These are phyloP conservation scores for Chlamydomonas sp. DNA, from an alignment of 139 green algal genomes.

Conservation along the genomic window DNA sequence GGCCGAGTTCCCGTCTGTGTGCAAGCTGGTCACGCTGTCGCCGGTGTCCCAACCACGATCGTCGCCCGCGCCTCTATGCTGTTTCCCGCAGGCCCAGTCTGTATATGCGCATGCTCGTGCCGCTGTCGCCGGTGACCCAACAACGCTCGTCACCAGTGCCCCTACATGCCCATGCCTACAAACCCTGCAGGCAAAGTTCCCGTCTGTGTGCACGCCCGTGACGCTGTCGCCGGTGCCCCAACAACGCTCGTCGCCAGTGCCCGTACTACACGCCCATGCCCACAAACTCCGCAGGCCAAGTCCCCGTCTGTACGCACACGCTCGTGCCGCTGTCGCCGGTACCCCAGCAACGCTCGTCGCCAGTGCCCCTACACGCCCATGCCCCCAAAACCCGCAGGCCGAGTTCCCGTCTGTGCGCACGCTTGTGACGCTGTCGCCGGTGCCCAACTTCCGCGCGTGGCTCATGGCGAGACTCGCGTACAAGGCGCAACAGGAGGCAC, in stretches of 20 bases:
- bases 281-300: too few relatives aligned
- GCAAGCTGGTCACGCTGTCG: constrained; percentile 62
- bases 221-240: too few relatives aligned
- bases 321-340: too few relatives aligned
- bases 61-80: too few relatives aligned
- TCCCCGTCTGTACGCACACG: too few relatives aligned
- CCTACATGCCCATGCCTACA: neutral
- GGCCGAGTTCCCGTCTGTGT: constrained; percentile 27
- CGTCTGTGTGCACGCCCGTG: too few relatives aligned
- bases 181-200: neutral
- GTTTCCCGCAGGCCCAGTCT: too few relatives aligned
- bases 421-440: constrained; percentile 67
- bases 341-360: neutral
- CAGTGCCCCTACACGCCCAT: neutral
- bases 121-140: neutral
- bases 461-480: constrained; percentile 33
- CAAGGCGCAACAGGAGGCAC: constrained; percentile 1
- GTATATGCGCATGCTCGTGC: too few relatives aligned
- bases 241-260: too few relatives aligned
- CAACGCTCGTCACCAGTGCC: neutral
- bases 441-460: constrained; percentile 66
- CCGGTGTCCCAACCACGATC: constrained; percentile 60
- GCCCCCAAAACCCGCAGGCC: neutral
- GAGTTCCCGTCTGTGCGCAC: constrained; percentile 27
- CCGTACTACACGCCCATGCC: too few relatives aligned